Evolutionary conservation across 495 filamentous ascomycete genomes (phyloP), one percentile per base, ranked within the genome.

Genomic region (Xylaria curta): DNA sequence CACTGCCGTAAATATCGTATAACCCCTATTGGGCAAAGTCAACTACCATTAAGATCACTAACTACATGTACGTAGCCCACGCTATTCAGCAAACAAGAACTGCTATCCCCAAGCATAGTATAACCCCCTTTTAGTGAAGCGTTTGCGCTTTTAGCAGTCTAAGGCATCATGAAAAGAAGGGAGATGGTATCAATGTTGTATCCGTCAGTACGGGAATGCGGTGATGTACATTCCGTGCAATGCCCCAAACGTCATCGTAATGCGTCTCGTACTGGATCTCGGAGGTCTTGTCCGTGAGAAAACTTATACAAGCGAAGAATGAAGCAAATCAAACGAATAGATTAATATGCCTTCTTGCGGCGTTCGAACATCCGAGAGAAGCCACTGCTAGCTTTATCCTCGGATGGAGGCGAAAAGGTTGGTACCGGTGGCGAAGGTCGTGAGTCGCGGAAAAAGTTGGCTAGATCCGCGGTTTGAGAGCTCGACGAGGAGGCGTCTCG

Each of bases 401-500:
- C 73, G 36, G 75, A 61, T 5, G 73, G 70, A 24, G 77, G 51
- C 1, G 47, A 54, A 26, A 74, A 71, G 1, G 72, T 72, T 31
- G 72, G 61, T 61, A 76, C 65, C 46, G 72, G 69, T n/a, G 79
- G 76, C 31, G 92, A 92, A n/a, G 94, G 93, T 24, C 87, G 93
- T 28, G 91, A 92, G 71, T 90, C 91, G 51, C 87, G 89, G 17
- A 97, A 81, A 79, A 97, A 97, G 73, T 93, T 91, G 3, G 94
- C 93, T 66, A 97, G 80, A 40, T 94, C 93, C 51, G 88, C 88
- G 3, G 92, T 94, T 84, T 72, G 74, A 72, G 71, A 71, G 70
- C 51, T 81, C 63, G 28, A 77, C 65, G 81, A 81, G 9, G 81
- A 76, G 10, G 87, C 81, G 19, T 89, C 87, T 38, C 87, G 80